Percentiles rank a stretch among this genome's conserved stretches.
Evolutionary conservation across 2,329 filamentous ascomycete species (phyloP).

Genomic region (Penicillium sp.): DNA sequence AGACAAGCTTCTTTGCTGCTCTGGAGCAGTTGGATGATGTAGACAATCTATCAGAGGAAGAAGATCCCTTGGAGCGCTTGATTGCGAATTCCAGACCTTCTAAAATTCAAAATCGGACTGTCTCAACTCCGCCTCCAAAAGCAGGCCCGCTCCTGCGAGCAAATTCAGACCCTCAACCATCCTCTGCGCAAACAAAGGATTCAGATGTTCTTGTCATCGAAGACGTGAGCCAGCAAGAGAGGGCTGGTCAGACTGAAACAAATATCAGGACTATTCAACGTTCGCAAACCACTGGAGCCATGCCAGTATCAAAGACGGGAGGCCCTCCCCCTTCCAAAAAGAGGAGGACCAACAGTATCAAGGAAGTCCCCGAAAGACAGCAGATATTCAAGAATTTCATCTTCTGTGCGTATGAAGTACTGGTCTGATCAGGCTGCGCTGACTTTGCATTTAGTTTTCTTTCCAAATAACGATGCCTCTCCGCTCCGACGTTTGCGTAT

Average conservation of each 20-base stretch:
- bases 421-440: not conserved
- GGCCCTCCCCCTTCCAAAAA: slow-evolving; percentile 22
- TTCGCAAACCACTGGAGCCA: slow-evolving; percentile 12
- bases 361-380: slow-evolving; percentile 47
- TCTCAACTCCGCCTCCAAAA: slow-evolving; percentile 1
- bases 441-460: slow-evolving; percentile 51
- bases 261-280: slow-evolving; percentile 8
- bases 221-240: not conserved
- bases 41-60: slow-evolving; percentile 21
- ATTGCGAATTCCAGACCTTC: slow-evolving; percentile 10
- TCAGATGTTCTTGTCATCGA: not conserved
- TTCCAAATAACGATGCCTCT: slow-evolving; percentile 72
- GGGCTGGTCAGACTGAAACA: not conserved
- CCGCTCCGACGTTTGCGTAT: slow-evolving; percentile 65
- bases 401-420: slow-evolving; percentile 47
- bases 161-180: slow-evolving; percentile 9
- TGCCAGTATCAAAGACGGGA: slow-evolving; percentile 10
- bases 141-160: slow-evolving; percentile 6
- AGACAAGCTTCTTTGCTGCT: slow-evolving; percentile 33
- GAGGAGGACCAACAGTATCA: slow-evolving; percentile 34
- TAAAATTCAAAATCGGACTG: not conserved
- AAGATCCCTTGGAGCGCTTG: slow-evolving; percentile 17
- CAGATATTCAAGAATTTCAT: slow-evolving; percentile 57
- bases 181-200: slow-evolving; percentile 1
- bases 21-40: slow-evolving; percentile 31